Percentiles rank a stretch among this genome's conserved stretches.
These are phyloP conservation scores for Nemania sp. DNA, from an alignment of 2,329 filamentous ascomycete genomes.

Conservation along the genomic window DNA sequence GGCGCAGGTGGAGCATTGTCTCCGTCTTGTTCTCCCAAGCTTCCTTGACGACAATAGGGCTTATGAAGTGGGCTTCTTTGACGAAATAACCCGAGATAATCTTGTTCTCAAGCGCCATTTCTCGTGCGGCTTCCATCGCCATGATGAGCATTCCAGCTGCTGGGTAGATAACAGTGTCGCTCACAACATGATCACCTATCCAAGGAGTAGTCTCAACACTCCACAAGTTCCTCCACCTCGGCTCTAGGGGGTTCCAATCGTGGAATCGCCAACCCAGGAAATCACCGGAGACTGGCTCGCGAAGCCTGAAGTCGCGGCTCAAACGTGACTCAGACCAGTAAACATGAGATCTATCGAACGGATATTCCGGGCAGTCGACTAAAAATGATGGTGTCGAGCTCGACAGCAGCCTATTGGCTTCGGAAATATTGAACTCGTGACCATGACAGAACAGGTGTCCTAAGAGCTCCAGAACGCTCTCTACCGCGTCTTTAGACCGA, in stretches of 20 bases:
- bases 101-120: constrained; percentile 28
- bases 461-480: constrained; percentile 31
- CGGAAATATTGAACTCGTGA: constrained; percentile 28
- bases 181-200: constrained; percentile 50
- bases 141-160: constrained; percentile 44
- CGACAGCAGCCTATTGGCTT: constrained; percentile 28
- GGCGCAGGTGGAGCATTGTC: constrained; percentile 37
- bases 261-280: constrained; percentile 34
- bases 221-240: constrained; percentile 51
- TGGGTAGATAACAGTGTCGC: constrained; percentile 40
- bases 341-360: constrained; percentile 44
- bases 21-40: constrained; percentile 39
- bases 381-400: constrained; percentile 29
- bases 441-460: constrained; percentile 35
- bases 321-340: constrained; percentile 46
- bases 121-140: constrained; percentile 44
- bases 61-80: constrained; percentile 39
- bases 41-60: constrained; percentile 38
- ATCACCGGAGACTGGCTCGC: constrained; percentile 33
- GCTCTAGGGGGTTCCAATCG: constrained; percentile 37
- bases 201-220: constrained; percentile 47
- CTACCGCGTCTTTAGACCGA: constrained; percentile 25
- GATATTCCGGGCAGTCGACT: constrained; percentile 45
- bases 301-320: constrained; percentile 39
- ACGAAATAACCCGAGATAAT: constrained; percentile 34